Evolutionary conservation across 306 rosid genomes (phyloP).

Genomic region (Biancaea sappan): DNA sequence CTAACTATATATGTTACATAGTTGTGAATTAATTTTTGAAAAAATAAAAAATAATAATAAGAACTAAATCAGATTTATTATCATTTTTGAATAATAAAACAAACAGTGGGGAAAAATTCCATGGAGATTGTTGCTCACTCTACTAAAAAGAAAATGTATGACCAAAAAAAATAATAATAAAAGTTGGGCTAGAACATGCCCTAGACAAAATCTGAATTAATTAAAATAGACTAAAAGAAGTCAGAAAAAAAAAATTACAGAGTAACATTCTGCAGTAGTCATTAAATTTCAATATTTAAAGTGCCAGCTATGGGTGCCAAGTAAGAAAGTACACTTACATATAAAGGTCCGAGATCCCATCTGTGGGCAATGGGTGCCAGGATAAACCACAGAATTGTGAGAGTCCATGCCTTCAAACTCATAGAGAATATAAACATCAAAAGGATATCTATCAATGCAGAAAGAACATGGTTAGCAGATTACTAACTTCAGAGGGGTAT

Average conservation of each 20-base stretch:
- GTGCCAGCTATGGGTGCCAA: constrained; percentile 15
- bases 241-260: constrained; percentile 23
- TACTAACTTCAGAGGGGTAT: constrained; percentile 22
- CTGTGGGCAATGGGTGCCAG: constrained; percentile 88
- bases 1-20: no score
- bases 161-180: not conserved
- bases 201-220: constrained; percentile 23
- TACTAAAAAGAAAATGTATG: no score
- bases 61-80: not conserved
- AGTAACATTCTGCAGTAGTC: constrained; percentile 2
- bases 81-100: not conserved
- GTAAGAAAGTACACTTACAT: constrained; percentile 53
- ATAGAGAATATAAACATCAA: constrained; percentile 87
- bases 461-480: constrained; percentile 40
- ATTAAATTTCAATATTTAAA: constrained; percentile 3
- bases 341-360: constrained; percentile 89
- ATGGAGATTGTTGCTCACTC: not conserved
- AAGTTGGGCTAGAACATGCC: constrained; percentile 4
- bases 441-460: constrained; percentile 71
- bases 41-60: not conserved
- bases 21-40: no score
- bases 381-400: constrained; percentile 81
- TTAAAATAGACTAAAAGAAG: constrained; percentile 13
- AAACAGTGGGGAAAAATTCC: not conserved
- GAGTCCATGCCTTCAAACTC: constrained; percentile 77